These are phyloP conservation scores for Kazachstania sp. DNA, from an alignment of 1,139 yeast species.

Conservation along the genomic window DNA sequence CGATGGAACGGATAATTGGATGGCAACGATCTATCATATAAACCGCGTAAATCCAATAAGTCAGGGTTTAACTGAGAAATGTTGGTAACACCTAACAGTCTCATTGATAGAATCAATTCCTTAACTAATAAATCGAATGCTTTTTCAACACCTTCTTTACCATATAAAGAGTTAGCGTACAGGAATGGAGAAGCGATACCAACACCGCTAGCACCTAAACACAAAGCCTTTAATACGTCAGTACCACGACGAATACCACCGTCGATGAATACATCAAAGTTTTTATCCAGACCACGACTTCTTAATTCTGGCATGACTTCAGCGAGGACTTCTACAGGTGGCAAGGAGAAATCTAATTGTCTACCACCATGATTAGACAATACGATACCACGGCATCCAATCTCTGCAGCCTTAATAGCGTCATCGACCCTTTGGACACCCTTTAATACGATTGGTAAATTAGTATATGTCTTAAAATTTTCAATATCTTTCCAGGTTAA, in stretches of 20 bases:
- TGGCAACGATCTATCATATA: slow-evolving; percentile 3
- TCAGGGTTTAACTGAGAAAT: slow-evolving; percentile 55
- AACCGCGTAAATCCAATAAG: slow-evolving; percentile 39
- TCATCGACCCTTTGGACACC: slow-evolving; percentile 70
- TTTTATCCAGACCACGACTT: slow-evolving; percentile 43
- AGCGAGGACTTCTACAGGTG: slow-evolving; percentile 60
- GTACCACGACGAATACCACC: slow-evolving; percentile 55
- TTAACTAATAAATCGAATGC: slow-evolving; percentile 72
- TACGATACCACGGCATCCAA: slow-evolving; percentile 67
- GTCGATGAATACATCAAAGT: slow-evolving; percentile 41
- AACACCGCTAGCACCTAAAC: slow-evolving; percentile 68
- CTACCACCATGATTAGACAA: slow-evolving; percentile 70
- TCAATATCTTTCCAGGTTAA: slow-evolving; percentile 45
- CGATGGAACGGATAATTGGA: neutral
- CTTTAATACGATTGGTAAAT: slow-evolving; percentile 47
- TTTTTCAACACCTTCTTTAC: slow-evolving; percentile 66
- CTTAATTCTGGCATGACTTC: slow-evolving; percentile 53
- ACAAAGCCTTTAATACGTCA: slow-evolving; percentile 57
- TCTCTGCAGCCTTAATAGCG: slow-evolving; percentile 53
- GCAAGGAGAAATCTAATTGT: slow-evolving; percentile 57
- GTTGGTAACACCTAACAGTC: slow-evolving; percentile 66
- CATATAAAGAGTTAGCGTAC: slow-evolving; percentile 63
- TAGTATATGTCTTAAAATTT: slow-evolving; percentile 35
- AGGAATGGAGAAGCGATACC: slow-evolving; percentile 60
- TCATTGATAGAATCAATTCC: slow-evolving; percentile 80